Conservation (phyloP, 768 basidiomycete genomes). For the Tulasnella sp. region DNA sequence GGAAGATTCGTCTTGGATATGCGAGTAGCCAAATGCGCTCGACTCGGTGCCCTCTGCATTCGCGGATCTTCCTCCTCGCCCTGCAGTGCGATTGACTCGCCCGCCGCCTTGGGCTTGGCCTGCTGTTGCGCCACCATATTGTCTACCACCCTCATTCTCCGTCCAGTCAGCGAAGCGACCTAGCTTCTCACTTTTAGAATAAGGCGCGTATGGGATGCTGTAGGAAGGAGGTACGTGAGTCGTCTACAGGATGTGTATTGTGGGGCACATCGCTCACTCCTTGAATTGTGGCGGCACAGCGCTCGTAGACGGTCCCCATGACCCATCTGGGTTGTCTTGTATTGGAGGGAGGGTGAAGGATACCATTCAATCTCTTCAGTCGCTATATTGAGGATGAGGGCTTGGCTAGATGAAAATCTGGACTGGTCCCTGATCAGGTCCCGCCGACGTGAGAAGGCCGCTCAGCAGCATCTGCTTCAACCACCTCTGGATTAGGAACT, state of each 20-base stretch:
- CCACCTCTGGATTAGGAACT: no score
- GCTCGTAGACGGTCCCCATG: constrained; percentile 80
- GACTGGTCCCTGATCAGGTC: no score
- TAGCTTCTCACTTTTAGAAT: constrained; percentile 97
- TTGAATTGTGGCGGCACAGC: constrained; percentile 86
- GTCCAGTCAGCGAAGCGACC: constrained; percentile 98
- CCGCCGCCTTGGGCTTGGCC: constrained; percentile 29
- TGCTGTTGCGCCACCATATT: constrained; percentile 36
- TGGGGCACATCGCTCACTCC: constrained; percentile 36
- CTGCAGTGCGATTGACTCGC: neutral
- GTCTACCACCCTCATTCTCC: constrained; percentile 48
- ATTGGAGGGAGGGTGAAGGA: constrained; percentile 82
- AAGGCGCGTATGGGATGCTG: constrained; percentile 90
- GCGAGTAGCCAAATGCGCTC: constrained; percentile 92
- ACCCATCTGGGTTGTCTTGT: constrained; percentile 84
- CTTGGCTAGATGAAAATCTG: neutral
- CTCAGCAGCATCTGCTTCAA: no score
- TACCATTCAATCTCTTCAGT: no score
- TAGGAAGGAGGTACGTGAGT: neutral
- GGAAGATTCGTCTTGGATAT: constrained; percentile 93
- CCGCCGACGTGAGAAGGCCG: no score
- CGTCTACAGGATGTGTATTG: neutral
- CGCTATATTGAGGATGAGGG: constrained; percentile 25
- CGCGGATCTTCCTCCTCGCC: constrained; percentile 55
- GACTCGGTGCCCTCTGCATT: constrained; percentile 41